These are phyloP conservation scores for Chytriomyces sp. DNA, from an alignment of 192 early-diverging fungal species.

Conservation along the genomic window DNA sequence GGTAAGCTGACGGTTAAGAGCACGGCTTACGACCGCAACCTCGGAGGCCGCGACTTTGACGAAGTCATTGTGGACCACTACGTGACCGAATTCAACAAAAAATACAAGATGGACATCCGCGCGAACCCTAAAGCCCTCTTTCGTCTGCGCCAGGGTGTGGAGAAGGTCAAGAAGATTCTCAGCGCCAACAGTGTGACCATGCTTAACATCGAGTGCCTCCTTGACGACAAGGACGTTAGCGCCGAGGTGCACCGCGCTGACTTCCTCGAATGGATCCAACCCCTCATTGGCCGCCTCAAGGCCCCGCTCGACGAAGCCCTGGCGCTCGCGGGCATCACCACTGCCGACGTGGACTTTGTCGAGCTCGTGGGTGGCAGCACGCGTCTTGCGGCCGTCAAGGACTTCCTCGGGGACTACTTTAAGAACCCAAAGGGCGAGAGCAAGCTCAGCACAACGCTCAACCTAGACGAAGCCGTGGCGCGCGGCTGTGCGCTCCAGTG, in stretches of 20 bases:
- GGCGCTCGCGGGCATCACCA: constrained; percentile 68
- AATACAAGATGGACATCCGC: constrained; percentile 93
- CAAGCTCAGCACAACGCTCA: constrained; percentile 87
- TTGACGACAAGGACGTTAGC: constrained; percentile 93
- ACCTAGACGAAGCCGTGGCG: constrained; percentile 96
- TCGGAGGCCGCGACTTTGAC: constrained; percentile 97
- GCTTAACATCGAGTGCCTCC: constrained; percentile 92
- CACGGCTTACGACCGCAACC: constrained; percentile 88
- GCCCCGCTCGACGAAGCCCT: constrained; percentile 77
- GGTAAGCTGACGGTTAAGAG: constrained; percentile 92
- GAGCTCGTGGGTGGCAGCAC: constrained; percentile 94
- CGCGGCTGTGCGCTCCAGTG: constrained; percentile 96
- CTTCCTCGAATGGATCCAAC: constrained; percentile 79
- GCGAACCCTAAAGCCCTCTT: constrained; percentile 87
- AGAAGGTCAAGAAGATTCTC: constrained; percentile 97
- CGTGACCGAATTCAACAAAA: constrained; percentile 84
- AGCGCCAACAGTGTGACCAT: constrained; percentile 88
- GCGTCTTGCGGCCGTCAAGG: constrained; percentile 93
- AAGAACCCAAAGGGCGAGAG: constrained; percentile 52
- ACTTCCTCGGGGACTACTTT: constrained; percentile 85
- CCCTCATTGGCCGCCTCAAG: constrained; percentile 72
- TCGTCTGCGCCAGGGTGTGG: constrained; percentile 84
- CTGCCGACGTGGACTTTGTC: constrained; percentile 89
- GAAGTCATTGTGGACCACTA: constrained; percentile 84
- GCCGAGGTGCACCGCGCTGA: constrained; percentile 81